Base-by-base conservation (phyloP, 2,329 filamentous ascomycete species). In the Cercospora sp. region DNA sequence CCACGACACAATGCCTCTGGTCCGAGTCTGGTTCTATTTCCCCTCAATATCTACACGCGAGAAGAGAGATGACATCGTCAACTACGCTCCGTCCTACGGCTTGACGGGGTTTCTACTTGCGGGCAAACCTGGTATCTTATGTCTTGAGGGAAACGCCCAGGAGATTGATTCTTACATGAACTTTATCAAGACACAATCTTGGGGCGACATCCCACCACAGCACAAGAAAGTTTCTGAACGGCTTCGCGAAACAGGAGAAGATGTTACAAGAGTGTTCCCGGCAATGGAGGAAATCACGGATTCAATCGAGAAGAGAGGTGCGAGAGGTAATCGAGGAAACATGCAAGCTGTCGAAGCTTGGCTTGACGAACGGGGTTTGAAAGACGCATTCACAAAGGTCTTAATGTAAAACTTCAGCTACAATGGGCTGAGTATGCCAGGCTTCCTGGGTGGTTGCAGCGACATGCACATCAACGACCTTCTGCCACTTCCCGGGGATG, bases 11-110 rank as follows among this genome's bases (percentile, higher is more conserved):
- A 73, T 66, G 0, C 74, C 81, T 0, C 72, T 85, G 0, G 81
- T 86, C 3, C 79, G 87, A 8, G 86, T 85, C 0, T 89, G 87
- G 87, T 89, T 89, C 73, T 89, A 89, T 76, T 88, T 89, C 69
- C 87, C 87, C 0, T 88, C 86, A 1, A 84, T 89, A 64, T 86
- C 84, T 49, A 89, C 87, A 0, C 83, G 87, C 3, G 82, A 82
- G 57, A 89, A 89, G 72, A 81, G 87, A 58, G 82, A 85, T 70
- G 86, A 89, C 70, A 77, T 89, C 51, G 83, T 89, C 55, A 82
- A 81, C 65, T 78, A 86, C 66, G 86, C 86, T 0, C 83, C 86
- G 0, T 71, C 74, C 0, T 87, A 87, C 74, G 77, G 74, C 2
- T 80, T 89, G 0, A 88, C 86, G 0, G 87, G 87, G 0, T 89